phyloP scores from a whole-genome alignment of 805 yeast species.

The Candida methanosorbosa region DNA sequence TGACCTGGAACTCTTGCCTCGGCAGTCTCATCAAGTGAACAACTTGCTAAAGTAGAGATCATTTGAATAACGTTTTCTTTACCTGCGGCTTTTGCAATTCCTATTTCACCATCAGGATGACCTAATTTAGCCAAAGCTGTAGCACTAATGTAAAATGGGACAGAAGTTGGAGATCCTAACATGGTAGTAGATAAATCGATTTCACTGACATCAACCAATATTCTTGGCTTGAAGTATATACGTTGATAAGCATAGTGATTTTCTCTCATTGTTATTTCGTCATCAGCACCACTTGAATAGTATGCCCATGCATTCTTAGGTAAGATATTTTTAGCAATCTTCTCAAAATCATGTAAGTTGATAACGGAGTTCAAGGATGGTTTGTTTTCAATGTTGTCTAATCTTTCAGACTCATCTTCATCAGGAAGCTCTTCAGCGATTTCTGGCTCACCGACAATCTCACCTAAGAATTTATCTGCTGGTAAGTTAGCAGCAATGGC shows the following conservation, averaged over 20 bases:
- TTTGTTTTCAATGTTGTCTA: constrained; percentile 34
- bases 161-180: constrained; percentile 60
- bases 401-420: constrained; percentile 34
- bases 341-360: constrained; percentile 82
- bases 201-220: constrained; percentile 71
- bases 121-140: constrained; percentile 91
- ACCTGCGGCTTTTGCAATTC: constrained; percentile 76
- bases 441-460: constrained; percentile 25
- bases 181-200: constrained; percentile 65
- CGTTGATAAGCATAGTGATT: constrained; percentile 87
- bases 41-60: constrained; percentile 89
- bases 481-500: constrained; percentile 59
- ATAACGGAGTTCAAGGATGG: constrained; percentile 67
- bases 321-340: constrained; percentile 72
- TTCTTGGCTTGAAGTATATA: constrained; percentile 77
- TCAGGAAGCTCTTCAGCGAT: constrained; percentile 24
- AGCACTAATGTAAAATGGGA: constrained; percentile 86
- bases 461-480: constrained; percentile 53
- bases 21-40: constrained; percentile 78
- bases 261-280: constrained; percentile 83
- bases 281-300: constrained; percentile 88
- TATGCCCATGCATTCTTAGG: constrained; percentile 85
- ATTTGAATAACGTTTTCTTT: constrained; percentile 68
- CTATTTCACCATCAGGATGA: constrained; percentile 87
- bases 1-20: constrained; percentile 60